Evolutionary conservation across 345 rosid species (phyloP).

Genomic region (Linum trigynum): DNA sequence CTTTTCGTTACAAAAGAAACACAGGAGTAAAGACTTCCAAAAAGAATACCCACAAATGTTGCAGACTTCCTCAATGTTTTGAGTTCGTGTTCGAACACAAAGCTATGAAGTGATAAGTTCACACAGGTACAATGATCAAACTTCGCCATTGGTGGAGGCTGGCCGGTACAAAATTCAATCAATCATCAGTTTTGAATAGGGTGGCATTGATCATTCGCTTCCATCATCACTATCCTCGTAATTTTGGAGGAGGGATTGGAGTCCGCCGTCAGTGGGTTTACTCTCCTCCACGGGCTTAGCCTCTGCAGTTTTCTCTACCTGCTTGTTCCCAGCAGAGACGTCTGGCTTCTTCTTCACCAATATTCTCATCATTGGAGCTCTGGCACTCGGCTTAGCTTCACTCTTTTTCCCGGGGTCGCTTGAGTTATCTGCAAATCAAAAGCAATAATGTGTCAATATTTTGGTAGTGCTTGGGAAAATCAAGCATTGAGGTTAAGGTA

Average conservation of each 20-base stretch:
- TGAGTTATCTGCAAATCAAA: conserved; percentile 17
- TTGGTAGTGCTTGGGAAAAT: not conserved
- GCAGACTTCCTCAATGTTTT: too few relatives aligned
- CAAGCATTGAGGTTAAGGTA: not conserved
- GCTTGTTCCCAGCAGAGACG: conserved; percentile 11
- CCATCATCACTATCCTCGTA: conserved; percentile 56
- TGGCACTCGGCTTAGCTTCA: conserved; percentile 24
- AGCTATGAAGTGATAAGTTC: too few relatives aligned
- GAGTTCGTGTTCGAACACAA: too few relatives aligned
- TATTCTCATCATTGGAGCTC: conserved; percentile 31
- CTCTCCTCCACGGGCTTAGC: conserved; percentile 19
- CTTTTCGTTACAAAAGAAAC: too few relatives aligned
- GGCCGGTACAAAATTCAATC: not conserved
- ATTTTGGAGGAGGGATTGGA: conserved; percentile 48
- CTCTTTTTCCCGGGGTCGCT: conserved; percentile 12
- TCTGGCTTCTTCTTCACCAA: conserved; percentile 43
- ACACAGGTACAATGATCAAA: not conserved
- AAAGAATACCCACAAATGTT: too few relatives aligned
- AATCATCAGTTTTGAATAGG: not conserved
- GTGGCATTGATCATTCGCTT: conserved; percentile 11
- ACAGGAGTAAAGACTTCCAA: too few relatives aligned
- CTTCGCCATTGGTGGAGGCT: not conserved
- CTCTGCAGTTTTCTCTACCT: conserved; percentile 24
- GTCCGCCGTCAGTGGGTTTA: conserved; percentile 23
- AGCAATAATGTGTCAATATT: not conserved